phyloP scores from a whole-genome alignment of 2,329 filamentous ascomycete species.

The Diplodia intermedia region DNA sequence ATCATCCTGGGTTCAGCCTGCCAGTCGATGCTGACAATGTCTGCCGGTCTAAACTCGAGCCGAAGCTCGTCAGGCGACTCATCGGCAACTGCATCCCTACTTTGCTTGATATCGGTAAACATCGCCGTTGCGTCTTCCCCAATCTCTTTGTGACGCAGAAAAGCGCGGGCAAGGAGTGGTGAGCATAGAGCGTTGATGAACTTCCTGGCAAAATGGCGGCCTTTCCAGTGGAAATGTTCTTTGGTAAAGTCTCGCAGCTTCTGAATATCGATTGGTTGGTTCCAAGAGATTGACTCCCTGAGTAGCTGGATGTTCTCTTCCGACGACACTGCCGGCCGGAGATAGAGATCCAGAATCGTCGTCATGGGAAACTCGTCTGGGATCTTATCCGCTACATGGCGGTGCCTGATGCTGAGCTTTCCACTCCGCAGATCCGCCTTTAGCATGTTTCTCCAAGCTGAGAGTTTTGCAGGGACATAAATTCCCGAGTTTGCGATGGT shows the following conservation, averaged over 20 bases:
- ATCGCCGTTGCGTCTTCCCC: neutral
- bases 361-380: neutral
- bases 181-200: neutral
- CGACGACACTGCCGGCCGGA: neutral
- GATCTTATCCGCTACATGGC: neutral
- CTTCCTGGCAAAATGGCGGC: neutral
- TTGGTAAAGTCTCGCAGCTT: neutral
- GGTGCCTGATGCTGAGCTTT: neutral
- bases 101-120: neutral
- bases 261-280: neutral
- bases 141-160: neutral
- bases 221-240: neutral
- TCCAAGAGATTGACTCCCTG: neutral
- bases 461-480: neutral
- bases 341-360: neutral
- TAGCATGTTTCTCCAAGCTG: neutral
- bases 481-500: neutral
- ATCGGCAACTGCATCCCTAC: neutral
- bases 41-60: neutral
- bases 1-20: neutral
- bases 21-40: neutral
- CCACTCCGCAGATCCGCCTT: neutral
- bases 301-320: neutral
- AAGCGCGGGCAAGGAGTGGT: neutral
- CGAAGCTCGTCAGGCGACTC: neutral